Evolutionary conservation across 371 early-diverging fungal genomes (phyloP).

Genomic region (Circinella umbellata): DNA sequence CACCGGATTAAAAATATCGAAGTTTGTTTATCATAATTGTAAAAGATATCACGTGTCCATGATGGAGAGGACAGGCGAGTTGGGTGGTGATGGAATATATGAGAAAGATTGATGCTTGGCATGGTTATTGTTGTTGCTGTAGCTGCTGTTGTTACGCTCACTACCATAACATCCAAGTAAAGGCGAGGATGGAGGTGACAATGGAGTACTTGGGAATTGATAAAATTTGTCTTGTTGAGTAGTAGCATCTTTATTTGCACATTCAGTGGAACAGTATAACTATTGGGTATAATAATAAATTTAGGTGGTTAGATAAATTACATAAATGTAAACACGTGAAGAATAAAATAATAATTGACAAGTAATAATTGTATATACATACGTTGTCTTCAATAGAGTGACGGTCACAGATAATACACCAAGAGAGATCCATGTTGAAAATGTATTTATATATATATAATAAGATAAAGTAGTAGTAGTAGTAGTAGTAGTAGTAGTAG

Average conservation of each 20-base stretch:
- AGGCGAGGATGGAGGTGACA: constrained; percentile 25
- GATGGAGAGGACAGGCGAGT: constrained; percentile 8
- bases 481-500: no score
- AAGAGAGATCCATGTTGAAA: constrained; percentile 33
- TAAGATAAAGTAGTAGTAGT: neutral
- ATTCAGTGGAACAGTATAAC: constrained; percentile 31
- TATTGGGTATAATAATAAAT: neutral
- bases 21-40: neutral
- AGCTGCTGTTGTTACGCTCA: neutral
- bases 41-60: constrained; percentile 12
- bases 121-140: neutral
- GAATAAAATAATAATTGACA: neutral
- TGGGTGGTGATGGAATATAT: constrained; percentile 17
- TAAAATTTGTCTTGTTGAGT: neutral
- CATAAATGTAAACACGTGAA: constrained; percentile 13
- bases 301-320: neutral
- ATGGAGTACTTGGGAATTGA: neutral
- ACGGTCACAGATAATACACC: constrained; percentile 39
- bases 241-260: constrained; percentile 20
- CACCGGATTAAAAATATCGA: neutral
- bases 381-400: constrained; percentile 35
- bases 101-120: neutral
- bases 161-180: constrained; percentile 8
- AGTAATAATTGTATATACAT: constrained; percentile 14
- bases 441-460: neutral